Conservation (phyloP, 2,329 filamentous ascomycete genomes). For the Botrytis squamosa region DNA sequence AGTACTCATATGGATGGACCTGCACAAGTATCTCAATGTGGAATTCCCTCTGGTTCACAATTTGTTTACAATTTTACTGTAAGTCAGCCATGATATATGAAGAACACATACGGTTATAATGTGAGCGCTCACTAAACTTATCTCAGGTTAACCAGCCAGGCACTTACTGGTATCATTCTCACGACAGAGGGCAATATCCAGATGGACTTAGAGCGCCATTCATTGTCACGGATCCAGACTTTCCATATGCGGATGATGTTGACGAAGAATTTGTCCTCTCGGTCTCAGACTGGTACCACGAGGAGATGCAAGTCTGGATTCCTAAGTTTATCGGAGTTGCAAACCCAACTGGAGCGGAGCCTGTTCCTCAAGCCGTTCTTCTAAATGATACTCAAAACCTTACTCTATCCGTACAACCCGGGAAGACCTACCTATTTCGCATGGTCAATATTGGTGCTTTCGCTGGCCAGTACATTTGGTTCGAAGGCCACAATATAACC, state of each 20-base stretch:
- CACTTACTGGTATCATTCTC: conserved; percentile 75
- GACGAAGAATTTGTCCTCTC: conserved; percentile 58
- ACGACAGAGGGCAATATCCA: conserved; percentile 54
- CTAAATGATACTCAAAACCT: conserved; percentile 69
- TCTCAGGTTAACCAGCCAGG: conserved; percentile 59
- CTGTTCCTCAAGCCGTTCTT: conserved; percentile 65
- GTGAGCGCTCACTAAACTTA: conserved; percentile 37
- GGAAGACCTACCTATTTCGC: conserved; percentile 71
- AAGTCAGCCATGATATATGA: conserved; percentile 18
- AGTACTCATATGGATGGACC: conserved; percentile 70
- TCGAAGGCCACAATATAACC: conserved; percentile 64
- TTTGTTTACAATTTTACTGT: conserved; percentile 71
- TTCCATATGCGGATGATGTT: conserved; percentile 48
- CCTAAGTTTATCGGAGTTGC: conserved; percentile 46
- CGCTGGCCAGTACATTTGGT: conserved; percentile 64
- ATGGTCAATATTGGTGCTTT: conserved; percentile 74
- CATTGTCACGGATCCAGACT: conserved; percentile 53
- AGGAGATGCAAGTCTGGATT: conserved; percentile 49
- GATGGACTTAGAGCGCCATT: conserved; percentile 58
- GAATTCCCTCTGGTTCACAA: conserved; percentile 60
- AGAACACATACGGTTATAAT: neutral
- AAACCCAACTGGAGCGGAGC: conserved; percentile 53
- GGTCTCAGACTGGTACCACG: conserved; percentile 61
- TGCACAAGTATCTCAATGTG: conserved; percentile 63
- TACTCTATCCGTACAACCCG: conserved; percentile 58